A percentile compares a stretch with the other conserved stretches of the same genome.
phyloP scores from a whole-genome alignment of 192 early-diverging fungal species.

The Podila epigama region DNA sequence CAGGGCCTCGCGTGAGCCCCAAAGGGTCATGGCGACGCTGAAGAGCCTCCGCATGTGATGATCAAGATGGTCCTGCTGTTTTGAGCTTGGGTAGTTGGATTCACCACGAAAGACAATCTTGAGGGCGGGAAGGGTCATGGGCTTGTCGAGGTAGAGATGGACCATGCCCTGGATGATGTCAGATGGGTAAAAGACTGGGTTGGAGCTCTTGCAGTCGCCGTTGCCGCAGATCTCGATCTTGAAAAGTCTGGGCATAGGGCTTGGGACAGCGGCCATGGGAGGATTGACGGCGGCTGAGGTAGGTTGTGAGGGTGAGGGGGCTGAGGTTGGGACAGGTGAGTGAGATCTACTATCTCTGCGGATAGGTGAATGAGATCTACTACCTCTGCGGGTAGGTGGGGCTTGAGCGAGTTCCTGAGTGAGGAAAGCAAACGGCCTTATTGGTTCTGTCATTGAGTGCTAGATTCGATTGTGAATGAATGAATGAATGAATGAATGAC shows the following conservation, averaged over 20 bases:
- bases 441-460: neutral
- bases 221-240: constrained; percentile 47
- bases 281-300: constrained; percentile 1
- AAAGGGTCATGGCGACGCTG: constrained; percentile 46
- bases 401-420: neutral
- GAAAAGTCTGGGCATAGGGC: constrained; percentile 42
- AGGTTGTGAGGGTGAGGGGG: neutral
- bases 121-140: constrained; percentile 43
- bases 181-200: constrained; percentile 36
- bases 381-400: constrained; percentile 2
- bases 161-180: constrained; percentile 50
- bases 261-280: constrained; percentile 14
- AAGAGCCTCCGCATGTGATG: constrained; percentile 45
- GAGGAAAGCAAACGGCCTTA: constrained; percentile 6
- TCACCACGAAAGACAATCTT: constrained; percentile 50
- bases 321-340: neutral
- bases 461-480: constrained; percentile 3
- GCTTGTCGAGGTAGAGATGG: constrained; percentile 46
- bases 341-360: constrained; percentile 5
- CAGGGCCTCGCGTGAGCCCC: constrained; percentile 35
- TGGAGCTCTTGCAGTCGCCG: constrained; percentile 42
- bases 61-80: constrained; percentile 45
- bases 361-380: constrained; percentile 11
- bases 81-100: constrained; percentile 44
- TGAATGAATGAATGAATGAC: neutral